A percentile compares a stretch with the other conserved stretches of the same genome.
Conservation (phyloP, 176 grass and related monocot genomes). For the Otatea glauca region DNA sequence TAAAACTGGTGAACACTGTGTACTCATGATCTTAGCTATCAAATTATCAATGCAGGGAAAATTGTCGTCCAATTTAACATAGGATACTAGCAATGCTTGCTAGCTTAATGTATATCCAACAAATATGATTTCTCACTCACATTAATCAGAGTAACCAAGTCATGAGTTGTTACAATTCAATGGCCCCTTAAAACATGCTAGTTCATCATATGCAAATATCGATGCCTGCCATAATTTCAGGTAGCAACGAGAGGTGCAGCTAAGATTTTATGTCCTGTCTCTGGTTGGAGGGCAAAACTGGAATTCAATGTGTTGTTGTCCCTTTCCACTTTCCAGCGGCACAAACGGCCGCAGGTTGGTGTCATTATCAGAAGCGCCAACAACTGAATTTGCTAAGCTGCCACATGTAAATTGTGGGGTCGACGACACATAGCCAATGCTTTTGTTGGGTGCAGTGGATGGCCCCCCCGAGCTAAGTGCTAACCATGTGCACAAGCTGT, state of each 20-base stretch:
- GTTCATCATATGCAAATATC: no score
- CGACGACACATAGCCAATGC: not conserved
- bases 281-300: no score
- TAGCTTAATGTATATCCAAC: no score
- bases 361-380: constrained; percentile 30
- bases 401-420: constrained; percentile 33
- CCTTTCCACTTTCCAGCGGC: constrained; percentile 7
- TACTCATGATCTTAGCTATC: no score
- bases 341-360: not conserved
- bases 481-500: not conserved
- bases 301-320: not conserved
- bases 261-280: not conserved
- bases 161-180: no score
- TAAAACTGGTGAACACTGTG: no score
- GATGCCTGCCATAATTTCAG: not conserved
- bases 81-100: no score
- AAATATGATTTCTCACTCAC: no score
- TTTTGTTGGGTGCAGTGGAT: not conserved
- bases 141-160: no score
- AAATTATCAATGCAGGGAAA: no score
- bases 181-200: no score
- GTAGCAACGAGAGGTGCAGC: not conserved
- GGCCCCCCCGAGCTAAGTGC: not conserved
- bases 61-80: no score
- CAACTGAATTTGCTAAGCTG: not conserved